These are phyloP conservation scores for Pyrenophora tritici-repentis DNA, from an alignment of 2,329 filamentous ascomycete genomes.

Conservation along the genomic window DNA sequence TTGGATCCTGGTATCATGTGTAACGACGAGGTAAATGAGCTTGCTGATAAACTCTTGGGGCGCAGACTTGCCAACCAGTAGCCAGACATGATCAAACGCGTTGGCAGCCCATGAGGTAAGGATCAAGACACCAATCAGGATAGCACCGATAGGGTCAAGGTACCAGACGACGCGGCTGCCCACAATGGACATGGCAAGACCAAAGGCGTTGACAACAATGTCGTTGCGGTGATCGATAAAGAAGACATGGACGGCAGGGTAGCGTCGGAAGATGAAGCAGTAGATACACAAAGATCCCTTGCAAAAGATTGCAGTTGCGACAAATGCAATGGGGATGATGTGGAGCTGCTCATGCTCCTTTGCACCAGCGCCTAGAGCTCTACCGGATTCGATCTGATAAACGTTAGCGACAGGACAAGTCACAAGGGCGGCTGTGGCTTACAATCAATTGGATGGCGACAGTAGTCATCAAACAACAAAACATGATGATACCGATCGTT, in stretches of 20 bases:
- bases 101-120: constrained; percentile 66
- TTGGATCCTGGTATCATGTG: constrained; percentile 58
- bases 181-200: constrained; percentile 61
- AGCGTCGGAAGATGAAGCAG: constrained; percentile 59
- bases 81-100: constrained; percentile 65
- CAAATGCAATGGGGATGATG: constrained; percentile 60
- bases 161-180: constrained; percentile 62
- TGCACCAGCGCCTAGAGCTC: constrained; percentile 54
- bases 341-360: constrained; percentile 54
- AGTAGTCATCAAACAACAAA: constrained; percentile 69
- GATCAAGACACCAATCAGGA: constrained; percentile 64
- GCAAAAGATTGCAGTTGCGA: constrained; percentile 54
- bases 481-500: constrained; percentile 68
- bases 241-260: constrained; percentile 62
- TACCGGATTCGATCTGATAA: constrained; percentile 58
- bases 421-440: constrained; percentile 31
- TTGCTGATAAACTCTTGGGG: constrained; percentile 62
- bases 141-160: constrained; percentile 65
- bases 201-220: constrained; percentile 61
- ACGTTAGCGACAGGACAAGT: constrained; percentile 27
- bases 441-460: constrained; percentile 67
- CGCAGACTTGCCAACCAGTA: constrained; percentile 66
- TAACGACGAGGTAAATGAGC: constrained; percentile 61
- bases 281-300: constrained; percentile 61
- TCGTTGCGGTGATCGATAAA: constrained; percentile 64